Evolutionary conservation across 371 early-diverging fungal genomes (phyloP), one percentile per base, ranked within the genome.

Genomic region (Mucor racemosus): DNA sequence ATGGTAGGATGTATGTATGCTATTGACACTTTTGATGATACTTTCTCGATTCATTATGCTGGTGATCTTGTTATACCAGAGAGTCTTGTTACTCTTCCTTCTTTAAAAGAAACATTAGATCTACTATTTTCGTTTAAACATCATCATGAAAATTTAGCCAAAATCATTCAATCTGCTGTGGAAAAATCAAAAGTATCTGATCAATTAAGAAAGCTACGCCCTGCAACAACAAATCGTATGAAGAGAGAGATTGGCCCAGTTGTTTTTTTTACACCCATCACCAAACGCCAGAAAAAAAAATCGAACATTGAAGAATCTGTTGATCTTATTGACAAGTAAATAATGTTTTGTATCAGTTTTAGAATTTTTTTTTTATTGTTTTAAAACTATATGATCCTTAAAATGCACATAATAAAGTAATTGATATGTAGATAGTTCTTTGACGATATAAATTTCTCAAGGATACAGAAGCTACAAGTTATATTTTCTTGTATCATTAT

Each of bases 201-300:
- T 48, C 50, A 48, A 48, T 48, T 48, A 48, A 48, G 13, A 5
- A 48, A 48, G 50, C 13, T 48, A 48, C 50, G 50, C 50, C 13
- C 50, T 48, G 50, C 17, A 48, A 4, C 50, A 9, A 13, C 3
- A n/a, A n/a, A n/a, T 5, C 5, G 5, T 5, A 13, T 3, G 13
- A 13, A 48, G 26, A 13, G 13, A 5, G 50, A 48, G 5, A 48
- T 13, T 17, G 19, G 10, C 21, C 5, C 5, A 5, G 10, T 13
- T 13, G 13, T 48, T 48, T 48, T 48, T 13, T 48, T 48, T 21
- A 48, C 50, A 5, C 50, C 50, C n/a, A n/a, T n/a, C 50, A 19
- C 50, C 13, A 48, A 48, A 48, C 50, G 50, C n/a, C 50, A 48
- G 21, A 48, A 48, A 17, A 48, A 41, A 13, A 41, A 4, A 36